Conservation (phyloP, 768 basidiomycete genomes). For the Amanita exitialis region DNA sequence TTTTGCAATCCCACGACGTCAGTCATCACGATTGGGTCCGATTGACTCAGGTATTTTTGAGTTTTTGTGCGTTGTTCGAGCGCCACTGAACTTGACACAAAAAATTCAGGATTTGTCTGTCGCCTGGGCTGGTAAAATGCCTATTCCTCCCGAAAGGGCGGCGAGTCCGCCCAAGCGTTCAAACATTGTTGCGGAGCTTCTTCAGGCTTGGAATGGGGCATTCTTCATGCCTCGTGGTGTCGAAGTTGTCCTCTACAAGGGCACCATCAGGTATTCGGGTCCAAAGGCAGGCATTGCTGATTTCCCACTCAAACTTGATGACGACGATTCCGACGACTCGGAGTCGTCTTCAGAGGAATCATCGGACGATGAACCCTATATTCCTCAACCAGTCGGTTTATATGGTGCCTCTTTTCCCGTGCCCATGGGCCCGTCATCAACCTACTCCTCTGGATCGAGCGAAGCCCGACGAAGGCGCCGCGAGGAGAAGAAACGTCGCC, state of each 20-base stretch:
- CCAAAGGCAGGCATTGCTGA: conserved; percentile 44
- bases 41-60: conserved; percentile 54
- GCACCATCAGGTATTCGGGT: conserved; percentile 70
- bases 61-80: neutral
- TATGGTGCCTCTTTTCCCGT: conserved; percentile 5
- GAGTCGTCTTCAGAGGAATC: conserved; percentile 27
- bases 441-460: neutral
- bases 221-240: conserved; percentile 70
- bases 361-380: conserved; percentile 19
- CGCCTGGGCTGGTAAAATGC: conserved; percentile 71
- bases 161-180: conserved; percentile 48
- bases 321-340: conserved; percentile 27
- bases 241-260: conserved; percentile 77
- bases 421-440: neutral
- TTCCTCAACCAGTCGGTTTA: neutral
- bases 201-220: conserved; percentile 71
- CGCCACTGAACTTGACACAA: neutral
- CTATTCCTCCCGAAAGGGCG: conserved; percentile 41
- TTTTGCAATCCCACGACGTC: conserved; percentile 69
- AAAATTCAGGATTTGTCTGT: conserved; percentile 52
- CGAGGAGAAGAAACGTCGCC: conserved; percentile 46
- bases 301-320: conserved; percentile 37
- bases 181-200: conserved; percentile 53
- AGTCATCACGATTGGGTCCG: conserved; percentile 73
- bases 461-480: conserved; percentile 44